A percentile compares a stretch with the other conserved stretches of the same genome.
phyloP scores from a whole-genome alignment of 2,329 filamentous ascomycete genomes.

The Curvularia eragrostidis region DNA sequence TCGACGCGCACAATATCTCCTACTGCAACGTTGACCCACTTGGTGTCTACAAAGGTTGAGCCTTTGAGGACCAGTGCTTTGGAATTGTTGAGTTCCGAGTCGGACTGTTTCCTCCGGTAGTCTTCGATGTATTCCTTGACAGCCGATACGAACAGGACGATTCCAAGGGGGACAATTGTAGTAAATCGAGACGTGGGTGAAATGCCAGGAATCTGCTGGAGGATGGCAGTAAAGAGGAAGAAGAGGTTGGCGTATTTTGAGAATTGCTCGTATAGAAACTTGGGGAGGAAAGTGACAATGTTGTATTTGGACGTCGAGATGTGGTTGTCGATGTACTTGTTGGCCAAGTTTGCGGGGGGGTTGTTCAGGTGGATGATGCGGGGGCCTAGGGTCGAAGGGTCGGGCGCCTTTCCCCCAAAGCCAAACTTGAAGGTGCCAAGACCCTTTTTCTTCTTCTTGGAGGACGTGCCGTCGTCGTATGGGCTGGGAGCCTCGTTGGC shows the following conservation, averaged over 20 bases:
- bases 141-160: slow-evolving; percentile 93
- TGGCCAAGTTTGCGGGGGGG: slow-evolving; percentile 83
- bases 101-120: slow-evolving; percentile 84
- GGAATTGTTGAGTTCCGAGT: slow-evolving; percentile 85
- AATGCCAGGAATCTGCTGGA: slow-evolving; percentile 94
- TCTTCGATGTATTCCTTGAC: slow-evolving; percentile 95
- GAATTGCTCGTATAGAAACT: slow-evolving; percentile 98
- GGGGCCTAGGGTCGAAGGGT: slow-evolving; percentile 89
- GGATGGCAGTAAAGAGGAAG: slow-evolving; percentile 93
- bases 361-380: slow-evolving; percentile 97
- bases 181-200: slow-evolving; percentile 96
- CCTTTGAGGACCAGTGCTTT: slow-evolving; percentile 84
- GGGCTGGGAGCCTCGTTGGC: slow-evolving; percentile 53
- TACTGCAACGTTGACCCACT: slow-evolving; percentile 92
- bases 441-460: slow-evolving; percentile 52
- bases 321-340: slow-evolving; percentile 95
- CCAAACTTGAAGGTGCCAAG: slow-evolving; percentile 85
- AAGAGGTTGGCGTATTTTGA: slow-evolving; percentile 99
- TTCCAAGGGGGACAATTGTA: slow-evolving; percentile 89
- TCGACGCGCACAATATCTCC: slow-evolving; percentile 93
- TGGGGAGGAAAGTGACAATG: slow-evolving; percentile 86
- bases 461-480: slow-evolving; percentile 41
- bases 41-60: slow-evolving; percentile 81
- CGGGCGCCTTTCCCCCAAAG: slow-evolving; percentile 81
- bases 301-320: slow-evolving; percentile 99